phyloP scores from a whole-genome alignment of 768 basidiomycete genomes.

The Stropharia rugosoannulata region DNA sequence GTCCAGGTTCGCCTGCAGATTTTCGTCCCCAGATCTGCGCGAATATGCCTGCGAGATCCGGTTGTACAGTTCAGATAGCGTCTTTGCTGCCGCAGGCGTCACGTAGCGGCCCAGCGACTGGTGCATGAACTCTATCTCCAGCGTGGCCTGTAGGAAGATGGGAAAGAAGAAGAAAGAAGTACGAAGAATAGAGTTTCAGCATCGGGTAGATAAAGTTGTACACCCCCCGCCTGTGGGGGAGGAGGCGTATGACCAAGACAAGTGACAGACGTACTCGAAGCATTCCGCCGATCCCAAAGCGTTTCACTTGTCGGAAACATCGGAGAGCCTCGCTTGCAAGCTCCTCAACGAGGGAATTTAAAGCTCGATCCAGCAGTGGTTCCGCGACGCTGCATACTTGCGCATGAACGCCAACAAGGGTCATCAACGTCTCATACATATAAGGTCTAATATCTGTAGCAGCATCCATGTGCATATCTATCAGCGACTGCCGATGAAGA shows the following conservation, averaged over 20 bases:
- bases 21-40: conserved; percentile 81
- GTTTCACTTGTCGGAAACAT: conserved; percentile 85
- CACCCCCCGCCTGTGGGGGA: no score
- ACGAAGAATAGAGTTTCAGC: not conserved
- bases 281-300: conserved; percentile 99
- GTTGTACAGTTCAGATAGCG: conserved; percentile 89
- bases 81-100: conserved; percentile 74
- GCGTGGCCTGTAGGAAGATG: conserved; percentile 69
- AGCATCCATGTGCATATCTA: conserved; percentile 5
- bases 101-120: conserved; percentile 92
- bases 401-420: conserved; percentile 89
- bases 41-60: conserved; percentile 93
- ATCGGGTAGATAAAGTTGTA: not conserved
- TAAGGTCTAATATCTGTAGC: conserved; percentile 84
- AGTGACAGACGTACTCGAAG: conserved; percentile 63
- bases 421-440: conserved; percentile 87
- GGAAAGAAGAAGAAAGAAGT: not conserved
- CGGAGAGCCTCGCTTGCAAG: conserved; percentile 80
- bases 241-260: no score
- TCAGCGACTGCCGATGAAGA: conserved; percentile 7
- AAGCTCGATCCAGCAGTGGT: conserved; percentile 75
- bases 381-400: conserved; percentile 84
- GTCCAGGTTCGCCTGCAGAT: conserved; percentile 84
- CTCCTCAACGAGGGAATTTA: conserved; percentile 79
- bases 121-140: conserved; percentile 99